phyloP scores from a whole-genome alignment of 108 stramenopile genomes.

The Conticribra guillardii region DNA sequence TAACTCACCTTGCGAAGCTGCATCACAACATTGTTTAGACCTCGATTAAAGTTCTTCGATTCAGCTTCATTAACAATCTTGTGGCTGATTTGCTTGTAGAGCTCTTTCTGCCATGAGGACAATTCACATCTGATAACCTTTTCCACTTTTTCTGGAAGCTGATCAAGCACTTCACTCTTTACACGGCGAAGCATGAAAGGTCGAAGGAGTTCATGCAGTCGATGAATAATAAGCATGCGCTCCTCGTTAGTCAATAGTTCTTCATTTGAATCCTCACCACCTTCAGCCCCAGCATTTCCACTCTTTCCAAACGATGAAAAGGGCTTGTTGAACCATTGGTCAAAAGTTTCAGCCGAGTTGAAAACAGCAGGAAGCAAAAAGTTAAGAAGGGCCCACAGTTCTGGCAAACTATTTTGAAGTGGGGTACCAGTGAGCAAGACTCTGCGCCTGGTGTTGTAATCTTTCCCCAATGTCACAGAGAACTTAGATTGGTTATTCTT shows the following conservation, averaged over 20 bases:
- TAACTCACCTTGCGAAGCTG: conserved; percentile 88
- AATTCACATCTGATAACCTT: conserved; percentile 86
- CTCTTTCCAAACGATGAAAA: conserved; percentile 77
- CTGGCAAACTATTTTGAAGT: conserved; percentile 95
- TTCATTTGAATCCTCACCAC: conserved; percentile 55
- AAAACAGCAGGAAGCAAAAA: conserved; percentile 91
- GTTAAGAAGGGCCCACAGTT: conserved; percentile 95
- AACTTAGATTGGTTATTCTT: conserved; percentile 95
- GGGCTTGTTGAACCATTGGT: conserved; percentile 90
- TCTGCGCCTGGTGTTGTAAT: conserved; percentile 85
- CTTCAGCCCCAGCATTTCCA: conserved; percentile 10
- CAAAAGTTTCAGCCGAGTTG: conserved; percentile 89
- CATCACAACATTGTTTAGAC: conserved; percentile 92
- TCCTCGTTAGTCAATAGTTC: conserved; percentile 82
- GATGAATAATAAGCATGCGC: conserved; percentile 90
- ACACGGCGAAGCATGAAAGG: conserved; percentile 94
- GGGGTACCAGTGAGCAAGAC: conserved; percentile 99
- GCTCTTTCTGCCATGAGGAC: conserved; percentile 85
- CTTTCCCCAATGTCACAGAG: conserved; percentile 84
- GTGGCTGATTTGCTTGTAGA: conserved; percentile 83
- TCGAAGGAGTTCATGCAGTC: conserved; percentile 88
- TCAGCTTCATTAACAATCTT: conserved; percentile 72
- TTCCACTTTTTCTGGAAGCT: conserved; percentile 93
- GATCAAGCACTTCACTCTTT: conserved; percentile 88
- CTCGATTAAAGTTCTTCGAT: conserved; percentile 56